Base-by-base conservation (phyloP, 805 yeast genomes). In the Wickerhamiella australiensis region DNA sequence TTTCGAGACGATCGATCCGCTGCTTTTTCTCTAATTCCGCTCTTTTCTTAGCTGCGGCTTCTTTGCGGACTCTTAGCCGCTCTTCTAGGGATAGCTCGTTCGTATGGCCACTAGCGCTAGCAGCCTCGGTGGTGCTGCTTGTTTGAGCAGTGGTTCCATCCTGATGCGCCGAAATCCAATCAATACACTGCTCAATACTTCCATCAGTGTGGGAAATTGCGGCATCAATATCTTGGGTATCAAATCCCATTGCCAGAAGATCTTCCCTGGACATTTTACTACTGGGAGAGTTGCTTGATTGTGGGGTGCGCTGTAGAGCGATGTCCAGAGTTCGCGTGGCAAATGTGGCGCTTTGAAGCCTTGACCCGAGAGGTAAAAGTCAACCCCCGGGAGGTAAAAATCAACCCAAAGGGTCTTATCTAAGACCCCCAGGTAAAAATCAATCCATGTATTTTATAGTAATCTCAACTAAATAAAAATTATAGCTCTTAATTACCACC, bases 1-100 rank as follows among this genome's bases (percentile, higher is more conserved):
- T 50, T 35, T 64, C 53, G 27, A 45, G 47, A 48, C 60, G 67
- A 52, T 65, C 65, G 35, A 54, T 53, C 26, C 56, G 54, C 17
- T 52, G 49, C 53, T 62, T 63, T 53, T 61, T 63, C n/a, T 60
- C 65, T 20, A 53, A 56, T 49, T 55, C 59, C 3, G 63, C 65
- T 52, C 59, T 60, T 12, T 65, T 57, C 17, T 53, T 54, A 13
- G 58, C 59, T 0, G 68, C 68, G 42, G 57, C 58, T 27, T 45
- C 58, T 21, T 62, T 55, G 45, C 65, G 57, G 37, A 47, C 58
- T 6, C 57, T 63, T 43, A 65, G 52, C 52, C 61, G 56, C 48
- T 64, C 63, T 38, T 60, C 66, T 17, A 57, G 58, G 15, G 64
- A 22, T 41, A 42, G 38, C 18, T 18, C 40, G 13, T n/a, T 29